Evolutionary conservation across 495 filamentous ascomycete genomes (phyloP).

Genomic region (Hypoxylon cercidicola): DNA sequence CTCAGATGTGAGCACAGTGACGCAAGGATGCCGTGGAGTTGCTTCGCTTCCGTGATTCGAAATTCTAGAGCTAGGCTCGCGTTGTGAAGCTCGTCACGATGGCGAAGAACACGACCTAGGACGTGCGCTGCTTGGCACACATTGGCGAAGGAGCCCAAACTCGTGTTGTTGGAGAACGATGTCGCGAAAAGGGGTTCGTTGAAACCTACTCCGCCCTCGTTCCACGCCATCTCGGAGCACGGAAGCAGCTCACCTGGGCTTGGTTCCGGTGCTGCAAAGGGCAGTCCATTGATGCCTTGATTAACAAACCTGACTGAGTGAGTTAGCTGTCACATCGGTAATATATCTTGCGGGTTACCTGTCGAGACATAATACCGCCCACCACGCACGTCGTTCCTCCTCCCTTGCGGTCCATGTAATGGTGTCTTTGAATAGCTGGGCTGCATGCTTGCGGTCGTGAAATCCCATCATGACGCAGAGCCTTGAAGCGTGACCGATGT

Average conservation of each 20-base stretch:
- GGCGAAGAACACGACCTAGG: conserved; percentile 54
- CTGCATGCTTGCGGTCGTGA: conserved; percentile 45
- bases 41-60: conserved; percentile 33
- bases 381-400: conserved; percentile 39
- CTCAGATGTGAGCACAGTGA: conserved; percentile 27
- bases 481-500: conserved; percentile 52
- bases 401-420: conserved; percentile 34
- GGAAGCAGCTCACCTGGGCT: conserved; percentile 38
- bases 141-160: conserved; percentile 49
- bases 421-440: conserved; percentile 43
- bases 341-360: conserved; percentile 16
- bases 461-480: conserved; percentile 59
- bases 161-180: conserved; percentile 35
- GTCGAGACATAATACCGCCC: conserved; percentile 40
- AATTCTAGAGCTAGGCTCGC: conserved; percentile 11
- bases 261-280: conserved; percentile 33
- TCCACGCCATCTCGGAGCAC: conserved; percentile 27
- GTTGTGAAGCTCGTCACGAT: conserved; percentile 30
- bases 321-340: not conserved
- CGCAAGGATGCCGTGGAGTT: conserved; percentile 32
- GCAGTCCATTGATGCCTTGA: conserved; percentile 27
- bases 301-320: conserved; percentile 18
- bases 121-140: conserved; percentile 55
- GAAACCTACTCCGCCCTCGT: conserved; percentile 34
- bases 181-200: conserved; percentile 39